Conservation (phyloP, 192 early-diverging fungal species). For the Backusella luteola region DNA sequence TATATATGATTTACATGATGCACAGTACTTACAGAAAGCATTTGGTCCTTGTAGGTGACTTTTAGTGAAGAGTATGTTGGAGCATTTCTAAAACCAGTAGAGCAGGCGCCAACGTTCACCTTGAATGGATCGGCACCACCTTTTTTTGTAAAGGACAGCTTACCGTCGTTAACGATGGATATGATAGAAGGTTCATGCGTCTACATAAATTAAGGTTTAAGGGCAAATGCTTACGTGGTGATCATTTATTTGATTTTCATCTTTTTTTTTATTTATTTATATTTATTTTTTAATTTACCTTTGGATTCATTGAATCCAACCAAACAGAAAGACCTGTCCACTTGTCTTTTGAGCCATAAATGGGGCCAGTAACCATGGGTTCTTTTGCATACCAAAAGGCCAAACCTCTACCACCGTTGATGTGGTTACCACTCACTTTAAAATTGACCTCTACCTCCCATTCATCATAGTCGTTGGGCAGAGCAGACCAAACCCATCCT, state of each 20-base stretch:
- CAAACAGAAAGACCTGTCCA: constrained; percentile 67
- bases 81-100: constrained; percentile 68
- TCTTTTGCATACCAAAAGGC: constrained; percentile 84
- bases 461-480: constrained; percentile 60
- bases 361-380: constrained; percentile 45
- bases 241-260: neutral
- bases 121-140: constrained; percentile 37
- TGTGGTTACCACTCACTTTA: constrained; percentile 52
- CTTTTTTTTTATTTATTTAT: neutral
- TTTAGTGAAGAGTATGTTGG: constrained; percentile 48
- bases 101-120: constrained; percentile 50
- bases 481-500: constrained; percentile 61
- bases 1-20: neutral
- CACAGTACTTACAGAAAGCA: constrained; percentile 38
- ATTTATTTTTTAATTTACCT: constrained; percentile 18
- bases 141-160: constrained; percentile 33
- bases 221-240: neutral
- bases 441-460: constrained; percentile 74
- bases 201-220: constrained; percentile 15
- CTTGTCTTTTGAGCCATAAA: constrained; percentile 65
- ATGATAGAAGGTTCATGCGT: constrained; percentile 52
- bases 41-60: constrained; percentile 59
- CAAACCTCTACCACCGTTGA: constrained; percentile 69
- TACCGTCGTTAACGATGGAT: constrained; percentile 66
- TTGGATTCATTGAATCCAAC: constrained; percentile 59